Base-by-base conservation (phyloP, 1,139 yeast species). In the Geotrichum citri-aurantii region DNA sequence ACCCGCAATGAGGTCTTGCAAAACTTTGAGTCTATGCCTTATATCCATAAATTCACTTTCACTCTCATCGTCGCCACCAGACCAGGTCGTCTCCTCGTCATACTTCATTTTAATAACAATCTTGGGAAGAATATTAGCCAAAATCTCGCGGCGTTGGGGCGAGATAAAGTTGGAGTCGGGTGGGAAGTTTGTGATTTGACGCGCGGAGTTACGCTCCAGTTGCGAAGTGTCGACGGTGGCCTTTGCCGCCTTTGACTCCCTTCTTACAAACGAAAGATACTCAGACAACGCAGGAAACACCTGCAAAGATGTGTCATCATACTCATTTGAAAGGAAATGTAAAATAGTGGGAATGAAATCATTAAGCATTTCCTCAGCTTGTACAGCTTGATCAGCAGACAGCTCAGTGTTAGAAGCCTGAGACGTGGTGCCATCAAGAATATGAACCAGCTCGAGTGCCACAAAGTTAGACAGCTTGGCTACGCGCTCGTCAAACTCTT, bases 261-360 rank as follows among this genome's bases (percentile, higher is more conserved):
- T 87, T 67, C 93, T 88, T 65, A 91, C 75, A 53, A 85, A 79
- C 19, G 88, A 75, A 61, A 93, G 75, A 69, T 86, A 91, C 59
- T 84, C 88, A 54, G 88, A 83, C 56, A 93, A 77, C 66, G 90
- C 88, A 6, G 95, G 87, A 68, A 92, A 87, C 2, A 90, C 87
- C 69, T 88, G 95, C 55, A 81, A 80, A 1, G 96, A 83, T 12
- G 93, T 87, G 63, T 95, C 97, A 70, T 93, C 98, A 69, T 86
- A 92, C 63, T 88, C 96, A 66, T 88, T 88, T 47, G 82, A 77
- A 67, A 93, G 79, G 63, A 87, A 89, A 60, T 80, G 80, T 59
- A 92, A 78, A 12, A 88, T 77, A 37, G 84, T 77, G 24, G 97
- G 97, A 78, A 92, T 82, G 46, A 89, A 77, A 54, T 77, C 80